These are phyloP conservation scores for Fonsecaea pedrosoi DNA, from an alignment of 2,329 filamentous ascomycete genomes.

Conservation along the genomic window DNA sequence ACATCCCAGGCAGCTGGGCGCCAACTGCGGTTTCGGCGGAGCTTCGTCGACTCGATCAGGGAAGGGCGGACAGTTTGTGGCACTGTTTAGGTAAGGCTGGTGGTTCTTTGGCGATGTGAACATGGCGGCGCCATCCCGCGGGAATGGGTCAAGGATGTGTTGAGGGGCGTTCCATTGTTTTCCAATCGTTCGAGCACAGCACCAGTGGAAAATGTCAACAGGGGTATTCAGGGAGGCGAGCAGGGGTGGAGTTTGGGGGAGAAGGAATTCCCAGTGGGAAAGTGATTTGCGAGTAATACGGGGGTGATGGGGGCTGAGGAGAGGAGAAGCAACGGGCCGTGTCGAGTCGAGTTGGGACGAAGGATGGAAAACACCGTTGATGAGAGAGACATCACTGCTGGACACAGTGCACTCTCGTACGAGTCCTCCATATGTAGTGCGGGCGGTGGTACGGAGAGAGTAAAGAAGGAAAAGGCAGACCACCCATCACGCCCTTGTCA, in stretches of 20 bases:
- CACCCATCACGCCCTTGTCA: neutral
- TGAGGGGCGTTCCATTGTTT: constrained; percentile 25
- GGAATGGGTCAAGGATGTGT: constrained; percentile 27
- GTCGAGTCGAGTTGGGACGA: neutral
- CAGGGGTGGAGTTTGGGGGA: neutral
- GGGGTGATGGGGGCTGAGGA: constrained; percentile 1
- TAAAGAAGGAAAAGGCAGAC: neutral
- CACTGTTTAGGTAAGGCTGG: constrained; percentile 18
- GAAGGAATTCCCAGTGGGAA: neutral
- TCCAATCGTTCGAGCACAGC: constrained; percentile 21
- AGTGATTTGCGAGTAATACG: constrained; percentile 3
- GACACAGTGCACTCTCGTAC: neutral
- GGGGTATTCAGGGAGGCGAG: constrained; percentile 14
- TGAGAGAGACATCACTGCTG: too few species aligned
- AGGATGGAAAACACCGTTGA: neutral
- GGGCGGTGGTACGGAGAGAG: neutral
- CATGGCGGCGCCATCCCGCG: constrained; percentile 30
- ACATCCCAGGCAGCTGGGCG: constrained; percentile 16
- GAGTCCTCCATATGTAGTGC: neutral
- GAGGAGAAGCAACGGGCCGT: neutral
- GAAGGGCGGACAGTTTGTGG: neutral
- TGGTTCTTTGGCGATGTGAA: constrained; percentile 25
- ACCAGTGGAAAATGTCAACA: constrained; percentile 6
- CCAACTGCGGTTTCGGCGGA: constrained; percentile 13
- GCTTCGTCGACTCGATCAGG: constrained; percentile 13